Evolutionary conservation across 306 rosid genomes (phyloP).

Genomic region (Benincasa hispida): DNA sequence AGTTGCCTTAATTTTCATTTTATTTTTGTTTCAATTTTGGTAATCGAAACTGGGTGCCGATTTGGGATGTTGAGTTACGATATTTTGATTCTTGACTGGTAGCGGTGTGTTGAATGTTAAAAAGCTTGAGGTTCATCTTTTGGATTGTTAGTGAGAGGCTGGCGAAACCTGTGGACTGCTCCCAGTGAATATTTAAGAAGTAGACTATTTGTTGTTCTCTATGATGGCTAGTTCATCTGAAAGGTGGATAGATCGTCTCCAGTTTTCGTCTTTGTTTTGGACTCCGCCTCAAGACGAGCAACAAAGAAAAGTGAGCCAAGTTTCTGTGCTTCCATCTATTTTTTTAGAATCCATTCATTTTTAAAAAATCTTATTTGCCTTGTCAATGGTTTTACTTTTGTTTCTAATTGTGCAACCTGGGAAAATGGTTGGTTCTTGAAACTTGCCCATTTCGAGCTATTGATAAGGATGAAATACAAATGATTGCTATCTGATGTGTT

Average conservation of each 20-base stretch:
- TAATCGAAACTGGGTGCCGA: background rate
- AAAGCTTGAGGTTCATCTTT: conserved; percentile 6
- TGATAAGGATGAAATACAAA: background rate
- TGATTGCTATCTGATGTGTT: background rate
- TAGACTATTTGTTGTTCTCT: background rate
- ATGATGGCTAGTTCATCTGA: conserved; percentile 45
- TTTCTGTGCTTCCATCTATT: background rate
- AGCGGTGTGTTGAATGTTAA: conserved; percentile 25
- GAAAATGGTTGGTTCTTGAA: background rate
- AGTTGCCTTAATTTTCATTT: background rate
- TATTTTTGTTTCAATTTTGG: background rate
- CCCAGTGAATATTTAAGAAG: background rate
- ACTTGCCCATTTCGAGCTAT: background rate
- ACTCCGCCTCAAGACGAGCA: conserved; percentile 64
- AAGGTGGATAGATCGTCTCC: conserved; percentile 74
- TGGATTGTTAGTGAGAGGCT: background rate
- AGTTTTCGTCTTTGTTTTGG: conserved; percentile 70
- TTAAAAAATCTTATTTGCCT: background rate
- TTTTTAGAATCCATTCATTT: background rate
- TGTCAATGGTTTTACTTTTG: background rate
- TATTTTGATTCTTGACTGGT: conserved; percentile 47
- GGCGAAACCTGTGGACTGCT: background rate
- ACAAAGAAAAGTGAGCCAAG: conserved; percentile 43
- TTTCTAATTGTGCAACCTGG: background rate
- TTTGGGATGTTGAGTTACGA: conserved; percentile 39